Percentiles rank a stretch among this genome's conserved stretches.
phyloP scores from a whole-genome alignment of 257 asterid genomes.

The Solanum megistacrolobum region DNA sequence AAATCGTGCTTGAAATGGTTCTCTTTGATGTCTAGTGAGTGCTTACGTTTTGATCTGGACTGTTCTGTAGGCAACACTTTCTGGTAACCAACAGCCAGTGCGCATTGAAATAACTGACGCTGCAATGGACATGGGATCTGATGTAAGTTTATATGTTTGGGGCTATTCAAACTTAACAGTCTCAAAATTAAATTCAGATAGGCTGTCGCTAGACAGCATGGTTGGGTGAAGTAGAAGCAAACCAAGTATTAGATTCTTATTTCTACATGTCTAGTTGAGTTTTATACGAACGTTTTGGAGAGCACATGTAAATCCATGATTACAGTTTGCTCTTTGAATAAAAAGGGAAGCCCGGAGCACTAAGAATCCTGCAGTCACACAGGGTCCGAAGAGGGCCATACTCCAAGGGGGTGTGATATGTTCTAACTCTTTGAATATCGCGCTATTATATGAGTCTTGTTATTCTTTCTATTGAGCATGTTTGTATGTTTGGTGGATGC shows the following conservation, averaged over 20 bases:
- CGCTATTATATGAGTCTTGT: not conserved
- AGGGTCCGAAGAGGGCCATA: not conserved
- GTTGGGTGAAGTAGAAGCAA: not conserved
- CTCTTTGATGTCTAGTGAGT: not conserved
- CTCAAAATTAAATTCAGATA: not conserved
- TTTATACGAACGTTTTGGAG: not conserved
- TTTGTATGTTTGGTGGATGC: not conserved
- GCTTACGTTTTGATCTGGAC: not conserved
- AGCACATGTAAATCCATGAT: not conserved
- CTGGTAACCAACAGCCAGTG: conserved; percentile 93
- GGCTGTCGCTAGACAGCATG: not conserved
- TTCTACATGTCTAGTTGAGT: not conserved
- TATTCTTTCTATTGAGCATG: not conserved
- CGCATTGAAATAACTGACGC: conserved; percentile 92
- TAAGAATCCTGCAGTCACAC: not conserved
- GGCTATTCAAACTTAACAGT: not conserved
- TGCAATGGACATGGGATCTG: conserved; percentile 90
- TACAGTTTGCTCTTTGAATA: not conserved
- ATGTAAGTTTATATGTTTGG: conserved; percentile 30
- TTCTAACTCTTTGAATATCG: not conserved
- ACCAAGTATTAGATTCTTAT: not conserved
- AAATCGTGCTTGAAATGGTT: not conserved
- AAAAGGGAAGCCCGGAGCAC: not conserved
- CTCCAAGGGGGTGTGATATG: too few species aligned
- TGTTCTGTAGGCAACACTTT: conserved; percentile 63